Evolutionary conservation across 2,329 filamentous ascomycete species (phyloP).

Genomic region (Aspergillus pseudoglaucus): DNA sequence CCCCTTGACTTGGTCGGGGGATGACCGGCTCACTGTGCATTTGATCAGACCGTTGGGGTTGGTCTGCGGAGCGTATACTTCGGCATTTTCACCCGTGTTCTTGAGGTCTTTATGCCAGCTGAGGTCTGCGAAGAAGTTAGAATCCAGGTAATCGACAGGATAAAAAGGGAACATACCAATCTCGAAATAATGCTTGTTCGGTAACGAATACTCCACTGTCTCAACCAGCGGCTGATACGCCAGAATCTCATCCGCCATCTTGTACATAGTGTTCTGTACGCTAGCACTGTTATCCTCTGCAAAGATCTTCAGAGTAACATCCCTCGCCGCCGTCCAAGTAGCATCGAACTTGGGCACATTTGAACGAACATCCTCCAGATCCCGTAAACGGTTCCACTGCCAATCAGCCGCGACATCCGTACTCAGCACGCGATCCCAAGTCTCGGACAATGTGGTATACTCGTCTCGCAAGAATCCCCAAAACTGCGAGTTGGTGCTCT

Average conservation of each 20-base stretch:
- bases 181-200: slow-evolving; percentile 99
- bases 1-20: slow-evolving; percentile 14
- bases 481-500: slow-evolving; percentile 95
- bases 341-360: slow-evolving; percentile 64
- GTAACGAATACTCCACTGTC: slow-evolving; percentile 72
- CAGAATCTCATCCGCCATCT: slow-evolving; percentile 88
- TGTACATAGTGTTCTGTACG: slow-evolving; percentile 98
- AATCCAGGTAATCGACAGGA: not conserved
- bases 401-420: slow-evolving; percentile 85
- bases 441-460: slow-evolving; percentile 83
- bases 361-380: slow-evolving; percentile 60
- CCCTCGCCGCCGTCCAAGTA: slow-evolving; percentile 70
- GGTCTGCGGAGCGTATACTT: slow-evolving; percentile 89
- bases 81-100: slow-evolving; percentile 92
- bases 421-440: slow-evolving; percentile 90
- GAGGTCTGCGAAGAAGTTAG: slow-evolving; percentile 54
- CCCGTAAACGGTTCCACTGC: slow-evolving; percentile 71
- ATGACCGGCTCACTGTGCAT: slow-evolving; percentile 61
- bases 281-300: slow-evolving; percentile 85
- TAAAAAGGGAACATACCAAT: slow-evolving; percentile 51
- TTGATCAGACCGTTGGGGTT: slow-evolving; percentile 94
- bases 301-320: slow-evolving; percentile 85
- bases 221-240: slow-evolving; percentile 65
- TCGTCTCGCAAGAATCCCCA: slow-evolving; percentile 90
- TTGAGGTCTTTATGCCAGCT: slow-evolving; percentile 94